Conservation (phyloP, 2,329 filamentous ascomycete species). For the Geoglossum cookeanum region DNA sequence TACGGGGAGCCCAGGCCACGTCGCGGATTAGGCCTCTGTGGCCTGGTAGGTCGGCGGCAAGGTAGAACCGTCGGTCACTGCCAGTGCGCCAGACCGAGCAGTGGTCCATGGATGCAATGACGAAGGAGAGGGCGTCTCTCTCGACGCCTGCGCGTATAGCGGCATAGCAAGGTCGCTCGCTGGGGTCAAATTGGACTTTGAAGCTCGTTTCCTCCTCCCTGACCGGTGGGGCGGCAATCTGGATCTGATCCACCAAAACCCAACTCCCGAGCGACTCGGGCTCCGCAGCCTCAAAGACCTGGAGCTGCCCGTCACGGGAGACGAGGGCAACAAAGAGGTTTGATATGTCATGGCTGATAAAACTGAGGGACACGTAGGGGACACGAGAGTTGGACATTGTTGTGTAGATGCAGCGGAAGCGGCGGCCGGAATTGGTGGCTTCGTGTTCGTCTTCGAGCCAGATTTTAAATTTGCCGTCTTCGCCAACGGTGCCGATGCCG, state of each 20-base stretch:
- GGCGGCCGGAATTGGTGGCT: constrained; percentile 49
- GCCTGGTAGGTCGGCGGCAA: constrained; percentile 54
- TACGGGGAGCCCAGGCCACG: constrained; percentile 81
- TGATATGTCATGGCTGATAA: constrained; percentile 62
- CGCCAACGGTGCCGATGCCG: constrained; percentile 69
- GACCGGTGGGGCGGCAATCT: constrained; percentile 47
- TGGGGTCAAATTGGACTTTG: constrained; percentile 72
- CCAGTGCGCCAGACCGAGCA: constrained; percentile 71
- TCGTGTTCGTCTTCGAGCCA: constrained; percentile 85
- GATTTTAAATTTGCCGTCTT: constrained; percentile 76
- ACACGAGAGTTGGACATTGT: constrained; percentile 46
- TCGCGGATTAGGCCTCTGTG: constrained; percentile 68
- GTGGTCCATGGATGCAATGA: constrained; percentile 68
- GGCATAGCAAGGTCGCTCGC: constrained; percentile 59
- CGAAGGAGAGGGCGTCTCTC: constrained; percentile 56
- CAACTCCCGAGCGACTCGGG: constrained; percentile 66
- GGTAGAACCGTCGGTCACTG: constrained; percentile 61
- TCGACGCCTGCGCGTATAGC: constrained; percentile 67
- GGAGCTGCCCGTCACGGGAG: constrained; percentile 61
- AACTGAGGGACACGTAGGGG: constrained; percentile 59
- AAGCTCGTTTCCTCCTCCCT: constrained; percentile 79
- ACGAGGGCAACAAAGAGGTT: constrained; percentile 77
- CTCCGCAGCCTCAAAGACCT: constrained; percentile 68
- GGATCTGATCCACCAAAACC: constrained; percentile 55
- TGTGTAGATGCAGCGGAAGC: constrained; percentile 55